phyloP scores from a whole-genome alignment of 2,329 filamentous ascomycete genomes.

The Apiospora rasikravindrae region DNA sequence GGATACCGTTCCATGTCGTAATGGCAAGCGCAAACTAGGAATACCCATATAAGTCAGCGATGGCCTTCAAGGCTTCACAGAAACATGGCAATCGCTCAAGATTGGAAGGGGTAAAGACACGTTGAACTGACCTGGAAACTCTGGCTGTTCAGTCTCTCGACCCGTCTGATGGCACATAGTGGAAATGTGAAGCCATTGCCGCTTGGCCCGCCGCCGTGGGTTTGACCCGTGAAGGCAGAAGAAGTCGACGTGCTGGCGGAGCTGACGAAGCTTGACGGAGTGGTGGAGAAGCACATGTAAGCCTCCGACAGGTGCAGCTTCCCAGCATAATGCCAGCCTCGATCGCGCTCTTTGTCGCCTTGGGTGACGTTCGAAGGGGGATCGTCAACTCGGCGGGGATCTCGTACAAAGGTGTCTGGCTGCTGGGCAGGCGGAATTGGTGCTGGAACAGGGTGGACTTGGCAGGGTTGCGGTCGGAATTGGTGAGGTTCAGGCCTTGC shows the following conservation, averaged over 20 bases:
- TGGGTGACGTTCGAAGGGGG: constrained; percentile 72
- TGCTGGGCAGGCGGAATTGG: constrained; percentile 92
- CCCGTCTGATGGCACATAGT: constrained; percentile 86
- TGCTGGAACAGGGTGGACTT: constrained; percentile 93
- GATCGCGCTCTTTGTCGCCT: constrained; percentile 72
- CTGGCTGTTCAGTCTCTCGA: constrained; percentile 91
- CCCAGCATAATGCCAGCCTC: constrained; percentile 87
- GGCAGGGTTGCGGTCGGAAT: constrained; percentile 81
- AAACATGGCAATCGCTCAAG: neutral
- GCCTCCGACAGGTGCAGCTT: constrained; percentile 93
- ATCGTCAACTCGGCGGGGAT: constrained; percentile 96
- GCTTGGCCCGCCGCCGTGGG: constrained; percentile 87
- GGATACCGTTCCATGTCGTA: constrained; percentile 88
- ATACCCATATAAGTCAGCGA: constrained; percentile 26
- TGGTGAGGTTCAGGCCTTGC: constrained; percentile 73
- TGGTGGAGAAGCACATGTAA: constrained; percentile 96
- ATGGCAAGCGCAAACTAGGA: constrained; percentile 84
- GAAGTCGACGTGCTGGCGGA: constrained; percentile 81
- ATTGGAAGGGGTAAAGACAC: neutral
- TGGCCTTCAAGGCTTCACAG: constrained; percentile 13
- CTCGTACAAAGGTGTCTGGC: constrained; percentile 92
- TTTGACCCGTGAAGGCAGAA: constrained; percentile 87
- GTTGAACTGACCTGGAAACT: constrained; percentile 68
- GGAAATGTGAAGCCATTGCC: constrained; percentile 97
- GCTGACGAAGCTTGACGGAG: constrained; percentile 83